Base-by-base conservation (phyloP, 306 rosid species). In the Pterocarpus santalinus region DNA sequence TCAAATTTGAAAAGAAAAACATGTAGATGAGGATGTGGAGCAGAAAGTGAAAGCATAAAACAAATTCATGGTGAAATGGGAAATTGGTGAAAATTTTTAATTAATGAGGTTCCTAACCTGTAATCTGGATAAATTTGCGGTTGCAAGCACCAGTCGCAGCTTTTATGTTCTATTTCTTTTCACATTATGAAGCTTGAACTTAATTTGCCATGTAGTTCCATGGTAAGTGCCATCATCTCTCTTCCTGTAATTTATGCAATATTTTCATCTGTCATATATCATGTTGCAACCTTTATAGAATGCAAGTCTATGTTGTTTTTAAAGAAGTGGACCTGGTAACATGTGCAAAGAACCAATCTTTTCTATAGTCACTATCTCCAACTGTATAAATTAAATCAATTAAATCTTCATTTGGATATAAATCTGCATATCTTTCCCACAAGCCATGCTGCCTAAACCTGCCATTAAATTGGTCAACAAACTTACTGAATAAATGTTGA, bases 131-230 rank as follows among this genome's bases (percentile, higher is more conserved):
- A 83, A 35, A 74, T 92, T 81, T 14, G 92, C 91, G 68, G 95
- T 85, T 47, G 98, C 97, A 39, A 95, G 78, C 38, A 97, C 97
- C 70, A 95, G 11, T 65, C 95, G 78, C 61, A 95, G 80, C 74
- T 80, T 87, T 52, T 95, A 95, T 30, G 83, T 80, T 17, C 87
- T 87, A 51, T 49, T 68, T 28, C 36, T 14, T 32, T 87, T 71
- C 22, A 91, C 84, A 2, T 61, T 35, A 60, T 87, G 87, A 0
- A 93, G 89, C 65, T 80, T 80, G 82, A 95, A 95, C 81, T 87
- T 88, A 35, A 93, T 92, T 83, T 90, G 95, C 99, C 99, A 95
- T 14, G 97, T 95, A 0, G 99, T 95, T 79, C 94, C 99, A 82
- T 89, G 84, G 67, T 82, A 95, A 53, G 85, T 86, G 8, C 82